Evolutionary conservation across 2,329 filamentous ascomycete genomes (phyloP).

Genomic region (Colletotrichum sp.): DNA sequence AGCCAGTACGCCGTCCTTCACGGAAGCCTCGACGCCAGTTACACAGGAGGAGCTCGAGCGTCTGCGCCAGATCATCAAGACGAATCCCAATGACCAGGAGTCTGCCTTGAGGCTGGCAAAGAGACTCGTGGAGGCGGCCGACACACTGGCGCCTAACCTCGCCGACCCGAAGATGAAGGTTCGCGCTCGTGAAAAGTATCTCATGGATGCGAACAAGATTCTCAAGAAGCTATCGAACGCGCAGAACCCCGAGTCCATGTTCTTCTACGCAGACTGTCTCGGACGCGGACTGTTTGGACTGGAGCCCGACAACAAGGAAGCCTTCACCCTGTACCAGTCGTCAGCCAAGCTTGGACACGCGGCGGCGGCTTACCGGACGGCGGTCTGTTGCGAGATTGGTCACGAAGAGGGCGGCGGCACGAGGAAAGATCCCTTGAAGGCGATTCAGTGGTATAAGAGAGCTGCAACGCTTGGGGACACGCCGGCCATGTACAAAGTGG

Average conservation of each 20-base stretch:
- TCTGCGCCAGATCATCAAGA: constrained; percentile 72
- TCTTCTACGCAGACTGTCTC: constrained; percentile 88
- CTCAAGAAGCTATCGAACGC: constrained; percentile 83
- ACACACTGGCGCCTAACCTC: constrained; percentile 69
- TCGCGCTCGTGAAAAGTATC: constrained; percentile 82
- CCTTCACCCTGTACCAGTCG: constrained; percentile 91
- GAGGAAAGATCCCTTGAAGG: constrained; percentile 87
- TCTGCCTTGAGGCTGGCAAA: constrained; percentile 78
- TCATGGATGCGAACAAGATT: constrained; percentile 86
- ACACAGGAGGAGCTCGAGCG: constrained; percentile 80
- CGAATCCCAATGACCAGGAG: constrained; percentile 74
- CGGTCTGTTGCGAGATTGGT: constrained; percentile 96
- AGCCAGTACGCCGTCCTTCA: constrained; percentile 22
- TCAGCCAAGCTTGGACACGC: constrained; percentile 89
- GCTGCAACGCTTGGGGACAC: constrained; percentile 89
- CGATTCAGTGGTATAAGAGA: constrained; percentile 97
- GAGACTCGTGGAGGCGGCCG: constrained; percentile 84
- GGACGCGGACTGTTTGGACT: constrained; percentile 81
- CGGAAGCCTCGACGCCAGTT: constrained; percentile 55
- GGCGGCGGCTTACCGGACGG: constrained; percentile 89
- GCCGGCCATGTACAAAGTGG: constrained; percentile 97
- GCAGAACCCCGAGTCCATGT: constrained; percentile 87
- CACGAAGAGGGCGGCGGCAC: constrained; percentile 94
- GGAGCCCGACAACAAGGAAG: constrained; percentile 86
- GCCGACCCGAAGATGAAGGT: constrained; percentile 74